phyloP scores from a whole-genome alignment of 495 filamentous ascomycete genomes.

The Polyplosphaeria fusca region DNA sequence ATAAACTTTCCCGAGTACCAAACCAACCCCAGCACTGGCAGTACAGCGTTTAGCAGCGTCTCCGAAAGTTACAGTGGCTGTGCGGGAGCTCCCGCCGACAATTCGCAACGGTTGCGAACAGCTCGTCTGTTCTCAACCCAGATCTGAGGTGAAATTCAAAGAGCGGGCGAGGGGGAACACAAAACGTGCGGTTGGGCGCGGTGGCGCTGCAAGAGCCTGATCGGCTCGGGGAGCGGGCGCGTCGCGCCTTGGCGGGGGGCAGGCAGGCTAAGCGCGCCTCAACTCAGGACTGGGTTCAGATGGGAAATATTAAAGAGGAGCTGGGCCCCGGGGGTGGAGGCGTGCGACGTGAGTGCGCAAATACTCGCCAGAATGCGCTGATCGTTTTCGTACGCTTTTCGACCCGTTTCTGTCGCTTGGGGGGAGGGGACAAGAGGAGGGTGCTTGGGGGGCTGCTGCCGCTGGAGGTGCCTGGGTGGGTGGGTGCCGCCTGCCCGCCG shows the following conservation, averaged over 20 bases:
- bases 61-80: not conserved
- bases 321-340: too few relatives aligned
- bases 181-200: too few relatives aligned
- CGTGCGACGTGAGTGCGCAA: too few relatives aligned
- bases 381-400: too few relatives aligned
- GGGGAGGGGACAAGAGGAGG: too few relatives aligned
- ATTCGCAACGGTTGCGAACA: not conserved
- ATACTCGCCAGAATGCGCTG: too few relatives aligned
- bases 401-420: too few relatives aligned
- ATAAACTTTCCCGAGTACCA: not conserved
- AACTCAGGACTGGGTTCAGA: not conserved
- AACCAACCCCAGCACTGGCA: not conserved
- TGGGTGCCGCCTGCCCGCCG: too few relatives aligned
- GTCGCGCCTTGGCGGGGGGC: not conserved
- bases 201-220: too few relatives aligned
- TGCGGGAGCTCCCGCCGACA: not conserved
- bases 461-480: too few relatives aligned
- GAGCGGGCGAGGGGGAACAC: not conserved
- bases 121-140: constrained; percentile 19
- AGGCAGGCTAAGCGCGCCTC: not conserved
- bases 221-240: not conserved
- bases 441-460: too few relatives aligned
- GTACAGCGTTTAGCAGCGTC: not conserved
- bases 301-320: not conserved
- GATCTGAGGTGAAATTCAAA: constrained; percentile 12